A percentile compares a stretch with the other conserved stretches of the same genome.
phyloP scores from a whole-genome alignment of 805 yeast genomes.

The Metschnikowia vanudenii region DNA sequence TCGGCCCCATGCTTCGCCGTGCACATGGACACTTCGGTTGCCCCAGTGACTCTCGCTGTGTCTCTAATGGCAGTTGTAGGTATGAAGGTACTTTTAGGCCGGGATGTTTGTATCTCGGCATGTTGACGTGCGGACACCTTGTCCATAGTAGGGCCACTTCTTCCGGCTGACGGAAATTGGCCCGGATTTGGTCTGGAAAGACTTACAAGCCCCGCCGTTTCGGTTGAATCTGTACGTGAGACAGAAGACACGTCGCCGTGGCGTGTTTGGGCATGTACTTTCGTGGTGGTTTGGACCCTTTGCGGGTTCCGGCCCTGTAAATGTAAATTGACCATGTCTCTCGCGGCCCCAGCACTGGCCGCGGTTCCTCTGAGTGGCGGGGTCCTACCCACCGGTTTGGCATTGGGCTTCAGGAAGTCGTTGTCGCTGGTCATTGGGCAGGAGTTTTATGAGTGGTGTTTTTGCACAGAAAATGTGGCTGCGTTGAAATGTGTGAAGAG shows the following conservation, averaged over 20 bases:
- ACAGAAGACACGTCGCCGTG: background rate
- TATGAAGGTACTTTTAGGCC: too few species aligned
- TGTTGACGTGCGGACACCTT: too few species aligned
- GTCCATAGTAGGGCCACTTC: too few species aligned
- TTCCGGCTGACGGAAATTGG: too few species aligned
- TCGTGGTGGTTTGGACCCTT: slow-evolving; percentile 12
- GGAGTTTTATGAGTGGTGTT: too few species aligned
- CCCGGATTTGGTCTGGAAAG: background rate
- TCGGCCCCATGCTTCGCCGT: background rate
- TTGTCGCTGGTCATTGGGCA: slow-evolving; percentile 2
- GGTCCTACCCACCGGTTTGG: background rate
- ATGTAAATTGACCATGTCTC: slow-evolving; percentile 57
- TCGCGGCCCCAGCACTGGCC: slow-evolving; percentile 56
- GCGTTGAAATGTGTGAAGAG: too few species aligned
- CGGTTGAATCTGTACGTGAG: background rate
- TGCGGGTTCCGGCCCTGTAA: slow-evolving; percentile 40
- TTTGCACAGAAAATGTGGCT: too few species aligned
- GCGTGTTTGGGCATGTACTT: slow-evolving; percentile 10
- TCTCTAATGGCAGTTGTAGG: too few species aligned
- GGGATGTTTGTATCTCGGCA: too few species aligned
- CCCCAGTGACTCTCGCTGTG: background rate
- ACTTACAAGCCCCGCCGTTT: background rate
- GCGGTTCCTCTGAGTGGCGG: slow-evolving; percentile 28
- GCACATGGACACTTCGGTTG: background rate
- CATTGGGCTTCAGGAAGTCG: background rate